phyloP scores from a whole-genome alignment of 2,329 filamentous ascomycete species.

The Cadophora gregata region DNA sequence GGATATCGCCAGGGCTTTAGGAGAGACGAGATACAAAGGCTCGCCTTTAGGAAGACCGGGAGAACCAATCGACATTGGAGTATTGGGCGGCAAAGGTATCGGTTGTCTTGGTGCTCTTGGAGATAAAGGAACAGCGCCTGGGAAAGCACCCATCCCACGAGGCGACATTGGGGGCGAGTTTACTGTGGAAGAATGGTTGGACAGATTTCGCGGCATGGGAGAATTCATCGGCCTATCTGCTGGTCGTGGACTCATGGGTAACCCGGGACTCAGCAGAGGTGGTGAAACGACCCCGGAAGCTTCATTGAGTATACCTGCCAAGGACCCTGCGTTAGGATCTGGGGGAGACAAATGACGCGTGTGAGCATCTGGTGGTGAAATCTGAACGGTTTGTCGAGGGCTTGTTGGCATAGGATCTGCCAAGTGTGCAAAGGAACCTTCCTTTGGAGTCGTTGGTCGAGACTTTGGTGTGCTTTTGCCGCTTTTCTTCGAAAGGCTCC shows the following conservation, averaged over 20 bases:
- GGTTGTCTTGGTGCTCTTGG: slow-evolving; percentile 76
- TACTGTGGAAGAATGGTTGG: slow-evolving; percentile 49
- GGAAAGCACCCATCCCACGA: slow-evolving; percentile 51
- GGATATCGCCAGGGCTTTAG: slow-evolving; percentile 49
- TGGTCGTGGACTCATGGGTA: slow-evolving; percentile 66
- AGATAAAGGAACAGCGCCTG: slow-evolving; percentile 63
- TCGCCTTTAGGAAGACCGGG: slow-evolving; percentile 44
- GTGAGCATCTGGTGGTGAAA: slow-evolving; percentile 43
- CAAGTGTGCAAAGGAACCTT: slow-evolving; percentile 41
- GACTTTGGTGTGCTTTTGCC: slow-evolving; percentile 59
- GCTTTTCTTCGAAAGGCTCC: slow-evolving; percentile 77
- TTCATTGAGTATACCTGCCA: slow-evolving; percentile 58
- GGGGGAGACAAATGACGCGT: slow-evolving; percentile 43
- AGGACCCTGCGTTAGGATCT: slow-evolving; percentile 52
- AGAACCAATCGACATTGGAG: slow-evolving; percentile 67
- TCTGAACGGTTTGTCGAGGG: slow-evolving; percentile 45
- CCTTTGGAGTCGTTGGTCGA: slow-evolving; percentile 49
- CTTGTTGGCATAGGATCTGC: slow-evolving; percentile 48
- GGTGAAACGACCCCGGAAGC: slow-evolving; percentile 45
- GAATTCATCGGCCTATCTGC: slow-evolving; percentile 60
- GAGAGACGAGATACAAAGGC: slow-evolving; percentile 47
- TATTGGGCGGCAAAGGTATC: slow-evolving; percentile 74
- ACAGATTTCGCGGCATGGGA: slow-evolving; percentile 59
- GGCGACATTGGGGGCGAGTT: slow-evolving; percentile 74
- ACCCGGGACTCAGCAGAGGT: slow-evolving; percentile 62